Evolutionary conservation across 108 stramenopile species (phyloP).

Genomic region (Cyclotella baltica): DNA sequence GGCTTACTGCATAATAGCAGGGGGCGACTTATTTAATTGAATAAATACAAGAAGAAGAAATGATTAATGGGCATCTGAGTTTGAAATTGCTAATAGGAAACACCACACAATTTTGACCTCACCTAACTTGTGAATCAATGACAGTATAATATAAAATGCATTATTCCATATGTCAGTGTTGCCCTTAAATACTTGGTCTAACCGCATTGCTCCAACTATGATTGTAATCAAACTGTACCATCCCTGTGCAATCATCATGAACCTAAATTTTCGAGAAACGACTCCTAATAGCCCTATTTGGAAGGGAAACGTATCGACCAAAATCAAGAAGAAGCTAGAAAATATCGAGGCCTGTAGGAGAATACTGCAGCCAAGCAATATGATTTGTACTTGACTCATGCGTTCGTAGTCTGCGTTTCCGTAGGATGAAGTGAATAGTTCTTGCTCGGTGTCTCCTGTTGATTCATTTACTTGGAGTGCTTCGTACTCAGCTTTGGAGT

Average conservation of each 20-base stretch:
- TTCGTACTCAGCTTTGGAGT: constrained; percentile 35
- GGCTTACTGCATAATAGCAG: constrained; percentile 31
- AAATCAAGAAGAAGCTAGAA: constrained; percentile 32
- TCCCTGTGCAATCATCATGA: constrained; percentile 13
- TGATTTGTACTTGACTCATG: constrained; percentile 37
- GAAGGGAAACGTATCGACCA: constrained; percentile 38
- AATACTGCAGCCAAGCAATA: constrained; percentile 24
- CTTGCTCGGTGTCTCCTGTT: not conserved
- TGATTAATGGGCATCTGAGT: too few species aligned
- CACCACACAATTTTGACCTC: not conserved
- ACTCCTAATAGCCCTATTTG: constrained; percentile 32
- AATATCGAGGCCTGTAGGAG: constrained; percentile 36
- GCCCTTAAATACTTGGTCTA: constrained; percentile 30
- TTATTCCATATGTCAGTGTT: constrained; percentile 24
- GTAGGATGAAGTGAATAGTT: not conserved
- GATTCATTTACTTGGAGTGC: not conserved
- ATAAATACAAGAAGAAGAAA: not conserved
- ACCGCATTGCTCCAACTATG: constrained; percentile 27
- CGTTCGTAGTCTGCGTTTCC: constrained; percentile 11
- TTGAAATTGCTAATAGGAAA: too few species aligned
- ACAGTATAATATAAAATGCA: constrained; percentile 22
- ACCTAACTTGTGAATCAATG: constrained; percentile 38
- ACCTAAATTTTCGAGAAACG: constrained; percentile 11
- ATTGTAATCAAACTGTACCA: constrained; percentile 17
- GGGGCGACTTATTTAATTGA: constrained; percentile 19